Conservation (phyloP, 2,329 filamentous ascomycete species). For the Colletotrichum sp. region DNA sequence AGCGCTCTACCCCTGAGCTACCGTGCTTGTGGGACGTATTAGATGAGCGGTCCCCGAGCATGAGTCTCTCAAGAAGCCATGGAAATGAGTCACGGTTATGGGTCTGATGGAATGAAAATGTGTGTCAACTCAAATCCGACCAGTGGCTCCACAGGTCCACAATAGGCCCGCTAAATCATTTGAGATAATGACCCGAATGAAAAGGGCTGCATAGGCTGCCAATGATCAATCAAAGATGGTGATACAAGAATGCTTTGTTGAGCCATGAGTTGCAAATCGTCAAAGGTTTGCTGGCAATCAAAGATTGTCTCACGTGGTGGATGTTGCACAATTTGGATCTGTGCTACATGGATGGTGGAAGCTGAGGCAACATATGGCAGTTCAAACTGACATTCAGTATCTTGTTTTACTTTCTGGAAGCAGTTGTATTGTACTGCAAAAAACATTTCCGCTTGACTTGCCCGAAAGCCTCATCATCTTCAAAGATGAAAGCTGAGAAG, state of each 20-base stretch:
- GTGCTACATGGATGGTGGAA: background rate
- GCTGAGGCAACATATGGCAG: background rate
- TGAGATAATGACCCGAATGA: fast-evolving
- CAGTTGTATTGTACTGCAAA: background rate
- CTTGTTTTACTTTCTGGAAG: background rate
- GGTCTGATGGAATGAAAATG: background rate
- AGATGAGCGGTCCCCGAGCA: fast-evolving
- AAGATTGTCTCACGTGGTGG: background rate
- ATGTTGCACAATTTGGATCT: background rate
- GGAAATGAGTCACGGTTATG: background rate
- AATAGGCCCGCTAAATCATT: background rate
- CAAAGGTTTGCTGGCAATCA: background rate
- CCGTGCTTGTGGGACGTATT: background rate
- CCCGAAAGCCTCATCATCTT: fast-evolving
- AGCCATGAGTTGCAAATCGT: fast-evolving
- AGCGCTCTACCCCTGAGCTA: conserved; percentile 21
- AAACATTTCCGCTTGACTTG: fast-evolving
- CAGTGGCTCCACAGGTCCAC: background rate
- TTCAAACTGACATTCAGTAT: background rate
- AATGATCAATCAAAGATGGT: background rate
- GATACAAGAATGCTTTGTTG: background rate
- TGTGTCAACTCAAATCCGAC: background rate
- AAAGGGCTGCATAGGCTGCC: fast-evolving
- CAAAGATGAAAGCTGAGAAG: background rate
- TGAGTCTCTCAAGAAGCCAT: background rate